phyloP scores from a whole-genome alignment of 345 rosid species.

The Luvunga scandens region DNA sequence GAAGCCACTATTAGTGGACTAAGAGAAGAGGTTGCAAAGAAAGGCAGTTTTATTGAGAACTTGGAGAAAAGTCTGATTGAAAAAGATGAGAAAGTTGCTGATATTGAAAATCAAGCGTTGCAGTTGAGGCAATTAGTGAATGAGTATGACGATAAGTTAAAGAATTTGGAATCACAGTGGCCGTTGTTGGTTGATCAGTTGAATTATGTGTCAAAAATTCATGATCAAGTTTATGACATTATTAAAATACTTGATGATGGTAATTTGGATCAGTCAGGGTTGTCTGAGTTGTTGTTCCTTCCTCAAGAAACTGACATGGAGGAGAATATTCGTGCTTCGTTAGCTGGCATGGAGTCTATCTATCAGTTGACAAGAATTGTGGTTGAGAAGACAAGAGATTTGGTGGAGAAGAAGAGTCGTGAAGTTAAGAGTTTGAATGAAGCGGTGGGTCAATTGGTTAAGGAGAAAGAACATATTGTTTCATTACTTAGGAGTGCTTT shows the following conservation, averaged over 20 bases:
- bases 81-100: conserved; percentile 53
- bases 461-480: conserved; percentile 90
- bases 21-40: conserved; percentile 66
- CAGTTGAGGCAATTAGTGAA: conserved; percentile 62
- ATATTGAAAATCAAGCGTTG: conserved; percentile 54
- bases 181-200: conserved; percentile 79
- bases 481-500: conserved; percentile 83
- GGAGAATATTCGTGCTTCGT: conserved; percentile 82
- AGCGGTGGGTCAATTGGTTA: conserved; percentile 58
- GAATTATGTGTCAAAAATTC: conserved; percentile 75
- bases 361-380: conserved; percentile 61
- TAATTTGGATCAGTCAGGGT: conserved; percentile 59
- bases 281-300: conserved; percentile 82
- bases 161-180: conserved; percentile 60
- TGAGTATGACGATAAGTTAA: conserved; percentile 77
- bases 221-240: conserved; percentile 59
- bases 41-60: conserved; percentile 44
- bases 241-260: conserved; percentile 58
- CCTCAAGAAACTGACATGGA: conserved; percentile 78
- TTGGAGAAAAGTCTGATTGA: conserved; percentile 55
- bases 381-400: conserved; percentile 54
- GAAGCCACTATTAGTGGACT: conserved; percentile 79
- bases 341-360: conserved; percentile 94
- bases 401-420: conserved; percentile 59
- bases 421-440: conserved; percentile 70